Evolutionary conservation across 148 eudicot genomes (phyloP), one percentile per base, ranked within the genome.

Genomic region (Rhododendron henanense): DNA sequence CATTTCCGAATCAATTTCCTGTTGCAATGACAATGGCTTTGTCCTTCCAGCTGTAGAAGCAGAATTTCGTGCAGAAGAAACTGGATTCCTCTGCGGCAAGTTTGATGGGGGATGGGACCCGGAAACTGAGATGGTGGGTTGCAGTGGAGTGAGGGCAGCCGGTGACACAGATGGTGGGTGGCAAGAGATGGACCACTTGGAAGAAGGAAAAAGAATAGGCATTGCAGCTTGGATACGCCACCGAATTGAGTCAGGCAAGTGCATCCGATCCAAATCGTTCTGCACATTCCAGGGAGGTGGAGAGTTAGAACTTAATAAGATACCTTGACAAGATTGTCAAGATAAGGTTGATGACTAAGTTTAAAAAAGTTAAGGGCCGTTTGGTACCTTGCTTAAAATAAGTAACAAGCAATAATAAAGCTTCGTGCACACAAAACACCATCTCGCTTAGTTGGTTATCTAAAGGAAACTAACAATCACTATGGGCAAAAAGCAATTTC

Each of bases 211-310:
- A 84, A 93, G 91, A 87, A 93, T 75, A 10, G 99, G 99, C 97
- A 96, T 93, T 33, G 99, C 96, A 77, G 95, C 90, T 87, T 95
- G 98, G 84, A 97, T 95, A 61, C 99, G 99, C 92, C 91, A 89
- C 84, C 96, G 89, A 57, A 97, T 84, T 79, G 92, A 76, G 71
- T 95, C 93, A 18, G 99, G 98, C 85, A 97, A 83, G 82, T 92
- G 93, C 98, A 97, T 93, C 31, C 93, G 93, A 82, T 95, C 91
- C 92, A 97, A 89, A 53, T 95, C 98, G 47, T 90, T 94, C 99
- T 97, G 95, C 91, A 90, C 82, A 85, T 28, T 53, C 76, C 55
- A 37, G 41, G 61, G 25, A 33, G 5, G 33, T 51, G 51, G 67
- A 53, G 23, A 39, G 23, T 15, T 19, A 69, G 33, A 33, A 79